A percentile compares a stretch with the other conserved stretches of the same genome.
phyloP scores from a whole-genome alignment of 148 eudicot genomes.

The Amaranthus hypochondriacus region DNA sequence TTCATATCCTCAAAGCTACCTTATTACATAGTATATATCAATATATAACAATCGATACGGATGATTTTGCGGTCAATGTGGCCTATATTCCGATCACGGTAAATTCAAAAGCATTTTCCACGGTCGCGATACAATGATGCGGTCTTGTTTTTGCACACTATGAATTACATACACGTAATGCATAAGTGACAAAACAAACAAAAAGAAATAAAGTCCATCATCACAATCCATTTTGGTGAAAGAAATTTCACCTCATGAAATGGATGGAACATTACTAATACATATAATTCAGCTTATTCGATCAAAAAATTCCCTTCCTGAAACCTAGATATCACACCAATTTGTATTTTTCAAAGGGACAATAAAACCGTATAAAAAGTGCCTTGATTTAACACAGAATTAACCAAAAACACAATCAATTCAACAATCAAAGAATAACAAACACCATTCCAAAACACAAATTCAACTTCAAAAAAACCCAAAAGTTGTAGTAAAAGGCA shows the following conservation, averaged over 20 bases:
- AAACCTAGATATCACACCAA: background rate
- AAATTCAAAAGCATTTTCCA: too few species aligned
- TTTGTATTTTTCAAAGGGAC: background rate
- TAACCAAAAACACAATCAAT: conserved; percentile 16
- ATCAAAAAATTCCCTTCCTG: background rate
- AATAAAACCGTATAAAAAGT: background rate
- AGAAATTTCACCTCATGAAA: background rate
- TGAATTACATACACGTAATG: too few species aligned
- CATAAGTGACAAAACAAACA: background rate
- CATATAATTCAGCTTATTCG: background rate
- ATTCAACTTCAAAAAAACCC: conserved; percentile 1
- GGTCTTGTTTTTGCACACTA: too few species aligned
- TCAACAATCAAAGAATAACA: conserved; percentile 1
- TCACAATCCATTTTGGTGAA: conserved; percentile 16
- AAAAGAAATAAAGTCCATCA: background rate
- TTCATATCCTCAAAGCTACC: too few species aligned
- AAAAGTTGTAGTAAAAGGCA: conserved; percentile 2
- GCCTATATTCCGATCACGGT: too few species aligned
- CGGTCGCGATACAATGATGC: too few species aligned
- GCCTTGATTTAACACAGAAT: background rate
- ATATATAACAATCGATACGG: too few species aligned
- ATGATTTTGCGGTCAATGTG: too few species aligned
- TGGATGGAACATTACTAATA: background rate
- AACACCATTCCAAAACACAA: conserved; percentile 12
- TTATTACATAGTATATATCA: too few species aligned